phyloP scores from a whole-genome alignment of 352 stramenopile genomes.

The Pseudoperonospora humuli region DNA sequence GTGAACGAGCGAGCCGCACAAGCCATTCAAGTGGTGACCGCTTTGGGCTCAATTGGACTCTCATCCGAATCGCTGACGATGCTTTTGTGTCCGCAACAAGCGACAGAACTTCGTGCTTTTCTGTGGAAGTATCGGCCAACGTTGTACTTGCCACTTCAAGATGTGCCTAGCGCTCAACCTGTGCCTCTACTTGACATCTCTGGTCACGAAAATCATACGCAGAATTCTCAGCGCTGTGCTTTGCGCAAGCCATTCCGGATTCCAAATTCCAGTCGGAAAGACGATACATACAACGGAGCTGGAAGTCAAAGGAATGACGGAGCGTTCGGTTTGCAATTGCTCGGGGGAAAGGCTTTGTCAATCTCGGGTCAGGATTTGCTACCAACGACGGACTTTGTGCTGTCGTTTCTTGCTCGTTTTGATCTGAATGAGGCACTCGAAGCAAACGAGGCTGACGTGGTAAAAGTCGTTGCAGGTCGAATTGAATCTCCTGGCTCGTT shows the following conservation, averaged over 20 bases:
- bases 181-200: conserved; percentile 45
- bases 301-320: conserved; percentile 1
- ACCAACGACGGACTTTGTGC: background rate
- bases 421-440: conserved; percentile 9
- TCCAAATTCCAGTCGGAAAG: conserved; percentile 4
- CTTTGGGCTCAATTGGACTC: conserved; percentile 30
- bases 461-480: conserved; percentile 13
- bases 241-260: conserved; percentile 59
- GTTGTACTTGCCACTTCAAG: conserved; percentile 58
- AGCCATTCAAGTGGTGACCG: conserved; percentile 37
- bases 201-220: conserved; percentile 32
- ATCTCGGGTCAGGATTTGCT: conserved; percentile 1
- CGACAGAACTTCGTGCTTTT: conserved; percentile 31
- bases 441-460: background rate
- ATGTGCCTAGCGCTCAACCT: conserved; percentile 12
- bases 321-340: conserved; percentile 35
- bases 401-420: conserved; percentile 49
- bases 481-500: conserved; percentile 1
- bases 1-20: conserved; percentile 40
- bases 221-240: conserved; percentile 20
- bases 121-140: conserved; percentile 32
- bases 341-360: conserved; percentile 17
- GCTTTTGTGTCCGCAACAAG: conserved; percentile 26
- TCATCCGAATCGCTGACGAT: conserved; percentile 28
- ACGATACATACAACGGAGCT: background rate